Evolutionary conservation across 257 asterid species (phyloP).

Genomic region (Henckelia pumila): DNA sequence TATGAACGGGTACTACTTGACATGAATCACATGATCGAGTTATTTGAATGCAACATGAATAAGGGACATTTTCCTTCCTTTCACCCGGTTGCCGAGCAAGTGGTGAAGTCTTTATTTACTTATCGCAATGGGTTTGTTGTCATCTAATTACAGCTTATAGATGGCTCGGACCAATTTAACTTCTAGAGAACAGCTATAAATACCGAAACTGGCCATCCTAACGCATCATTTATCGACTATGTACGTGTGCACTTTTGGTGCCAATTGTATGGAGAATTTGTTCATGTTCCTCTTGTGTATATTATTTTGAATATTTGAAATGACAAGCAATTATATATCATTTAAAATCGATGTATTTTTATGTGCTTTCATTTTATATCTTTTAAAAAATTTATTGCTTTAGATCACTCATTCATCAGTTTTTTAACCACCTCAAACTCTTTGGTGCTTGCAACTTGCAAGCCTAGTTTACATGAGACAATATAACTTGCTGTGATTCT

Average conservation of each 20-base stretch:
- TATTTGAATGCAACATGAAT: constrained; percentile 27
- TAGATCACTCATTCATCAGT: no score
- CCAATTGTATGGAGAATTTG: constrained; percentile 33
- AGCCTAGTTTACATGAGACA: background rate
- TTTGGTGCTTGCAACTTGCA: no score
- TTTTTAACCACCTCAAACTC: no score
- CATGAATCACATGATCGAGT: constrained; percentile 39
- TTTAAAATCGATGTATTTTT: background rate
- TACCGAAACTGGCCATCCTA: constrained; percentile 26
- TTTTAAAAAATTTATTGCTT: no score
- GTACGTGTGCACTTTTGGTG: constrained; percentile 33
- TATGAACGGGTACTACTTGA: constrained; percentile 47
- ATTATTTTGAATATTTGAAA: no score
- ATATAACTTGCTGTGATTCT: no score
- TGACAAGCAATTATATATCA: background rate
- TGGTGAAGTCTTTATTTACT: constrained; percentile 30
- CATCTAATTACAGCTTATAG: constrained; percentile 35
- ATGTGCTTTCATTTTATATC: no score
- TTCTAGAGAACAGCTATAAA: constrained; percentile 22
- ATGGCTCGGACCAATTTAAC: constrained; percentile 41
- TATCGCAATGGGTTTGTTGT: constrained; percentile 16
- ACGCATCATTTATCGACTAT: constrained; percentile 21
- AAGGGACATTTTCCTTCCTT: constrained; percentile 29
- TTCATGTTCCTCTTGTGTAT: constrained; percentile 5
- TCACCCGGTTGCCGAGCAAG: constrained; percentile 43